A percentile compares a stretch with the other conserved stretches of the same genome.
Conservation (phyloP, 352 stramenopile species). For the Thalassiosira oceanica region DNA sequence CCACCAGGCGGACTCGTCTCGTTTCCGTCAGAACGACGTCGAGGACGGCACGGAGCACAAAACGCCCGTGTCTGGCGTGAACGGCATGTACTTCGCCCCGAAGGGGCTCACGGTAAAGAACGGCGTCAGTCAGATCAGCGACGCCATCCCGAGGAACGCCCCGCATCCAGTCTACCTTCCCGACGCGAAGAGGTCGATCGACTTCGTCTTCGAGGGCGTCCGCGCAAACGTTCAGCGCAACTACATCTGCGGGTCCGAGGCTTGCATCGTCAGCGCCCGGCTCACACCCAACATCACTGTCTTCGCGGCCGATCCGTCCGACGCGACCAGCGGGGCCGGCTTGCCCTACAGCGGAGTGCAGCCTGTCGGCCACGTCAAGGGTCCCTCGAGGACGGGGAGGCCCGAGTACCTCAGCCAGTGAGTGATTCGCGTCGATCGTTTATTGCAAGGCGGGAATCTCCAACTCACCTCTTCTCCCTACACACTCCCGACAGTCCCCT, state of each 20-base stretch:
- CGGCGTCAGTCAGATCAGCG: conserved; percentile 34
- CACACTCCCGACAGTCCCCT: no score
- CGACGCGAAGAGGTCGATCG: conserved; percentile 31
- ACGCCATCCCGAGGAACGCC: conserved; percentile 29
- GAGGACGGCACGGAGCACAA: conserved; percentile 10
- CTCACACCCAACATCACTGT: conserved; percentile 27
- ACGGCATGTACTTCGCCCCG: conserved; percentile 45
- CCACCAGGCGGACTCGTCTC: conserved; percentile 41
- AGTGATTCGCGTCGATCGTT: no score
- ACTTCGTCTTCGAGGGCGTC: conserved; percentile 44
- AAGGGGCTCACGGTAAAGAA: conserved; percentile 38
- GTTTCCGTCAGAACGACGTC: conserved; percentile 45
- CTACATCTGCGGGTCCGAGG: conserved; percentile 39
- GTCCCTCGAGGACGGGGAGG: conserved; percentile 40
- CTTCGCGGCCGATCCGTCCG: conserved; percentile 14
- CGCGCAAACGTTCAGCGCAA: conserved; percentile 32
- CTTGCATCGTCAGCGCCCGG: conserved; percentile 43
- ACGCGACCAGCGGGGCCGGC: conserved; percentile 28
- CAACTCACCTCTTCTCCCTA: no score
- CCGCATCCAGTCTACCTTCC: conserved; percentile 39
- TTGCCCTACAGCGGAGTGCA: conserved; percentile 50
- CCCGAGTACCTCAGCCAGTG: conserved; percentile 53
- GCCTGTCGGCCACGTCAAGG: conserved; percentile 42
- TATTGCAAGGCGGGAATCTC: no score
- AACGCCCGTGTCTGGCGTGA: conserved; percentile 30